These are phyloP conservation scores for Setaria italica DNA, from an alignment of 202 grass and related monocot genomes.

Conservation along the genomic window DNA sequence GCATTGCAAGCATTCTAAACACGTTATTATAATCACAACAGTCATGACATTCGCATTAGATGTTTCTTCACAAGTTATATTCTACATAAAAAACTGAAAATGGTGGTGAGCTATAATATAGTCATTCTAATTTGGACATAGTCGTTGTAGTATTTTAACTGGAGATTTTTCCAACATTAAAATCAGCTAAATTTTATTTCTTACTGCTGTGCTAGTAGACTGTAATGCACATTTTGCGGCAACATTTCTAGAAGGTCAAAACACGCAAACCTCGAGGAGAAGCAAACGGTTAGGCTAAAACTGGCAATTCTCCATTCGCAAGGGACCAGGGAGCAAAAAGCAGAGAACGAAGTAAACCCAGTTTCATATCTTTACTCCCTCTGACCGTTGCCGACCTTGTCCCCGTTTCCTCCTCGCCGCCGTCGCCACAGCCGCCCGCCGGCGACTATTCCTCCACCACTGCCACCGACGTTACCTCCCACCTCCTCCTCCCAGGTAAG, in stretches of 20 bases:
- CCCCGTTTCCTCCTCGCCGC: background rate
- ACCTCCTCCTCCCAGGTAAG: constrained; percentile 37
- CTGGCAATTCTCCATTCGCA: background rate
- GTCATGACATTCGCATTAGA: too few relatives aligned
- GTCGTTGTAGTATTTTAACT: too few relatives aligned
- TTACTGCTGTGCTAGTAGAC: too few relatives aligned
- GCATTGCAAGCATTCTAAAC: too few relatives aligned
- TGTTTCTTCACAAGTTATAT: too few relatives aligned
- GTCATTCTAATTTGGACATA: too few relatives aligned
- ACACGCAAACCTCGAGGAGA: constrained; percentile 19
- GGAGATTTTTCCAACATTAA: too few relatives aligned
- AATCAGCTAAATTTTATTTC: too few relatives aligned
- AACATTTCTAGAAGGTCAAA: constrained; percentile 29
- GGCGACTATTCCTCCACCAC: background rate
- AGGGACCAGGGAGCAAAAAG: constrained; percentile 27
- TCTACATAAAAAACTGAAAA: too few relatives aligned
- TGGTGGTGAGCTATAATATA: too few relatives aligned
- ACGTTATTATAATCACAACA: too few relatives aligned
- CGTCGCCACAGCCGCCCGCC: constrained; percentile 28
- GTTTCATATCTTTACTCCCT: constrained; percentile 28
- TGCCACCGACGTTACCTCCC: background rate
- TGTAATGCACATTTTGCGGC: background rate
- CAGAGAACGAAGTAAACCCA: constrained; percentile 13
- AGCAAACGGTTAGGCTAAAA: constrained; percentile 11
- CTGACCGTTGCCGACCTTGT: constrained; percentile 41